Evolutionary conservation across 2,329 filamentous ascomycete genomes (phyloP).

Genomic region (Exophiala oligosperma): DNA sequence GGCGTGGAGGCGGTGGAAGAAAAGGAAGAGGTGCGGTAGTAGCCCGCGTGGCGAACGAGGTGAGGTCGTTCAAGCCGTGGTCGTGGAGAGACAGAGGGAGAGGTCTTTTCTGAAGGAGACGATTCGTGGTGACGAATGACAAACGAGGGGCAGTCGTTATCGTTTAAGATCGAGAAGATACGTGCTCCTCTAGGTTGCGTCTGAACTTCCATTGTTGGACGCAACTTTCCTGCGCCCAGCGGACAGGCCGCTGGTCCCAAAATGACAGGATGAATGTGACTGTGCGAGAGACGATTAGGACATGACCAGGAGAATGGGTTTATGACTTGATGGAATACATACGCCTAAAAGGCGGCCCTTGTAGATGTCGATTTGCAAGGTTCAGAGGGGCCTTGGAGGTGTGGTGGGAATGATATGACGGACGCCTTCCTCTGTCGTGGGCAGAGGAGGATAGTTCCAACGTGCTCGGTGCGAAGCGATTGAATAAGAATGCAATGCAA

Average conservation of each 20-base stretch:
- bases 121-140: conserved; percentile 38
- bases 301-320: not conserved
- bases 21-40: conserved; percentile 25
- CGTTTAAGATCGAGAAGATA: conserved; percentile 46
- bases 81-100: conserved; percentile 17
- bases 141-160: conserved; percentile 49
- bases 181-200: conserved; percentile 29
- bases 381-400: not conserved
- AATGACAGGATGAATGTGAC: conserved; percentile 16
- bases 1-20: conserved; percentile 28
- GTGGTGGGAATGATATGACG: not conserved
- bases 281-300: conserved; percentile 7
- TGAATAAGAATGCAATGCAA: no score
- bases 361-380: not conserved
- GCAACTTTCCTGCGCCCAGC: conserved; percentile 25
- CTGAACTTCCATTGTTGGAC: conserved; percentile 32
- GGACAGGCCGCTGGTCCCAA: conserved; percentile 25
- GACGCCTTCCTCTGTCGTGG: no score
- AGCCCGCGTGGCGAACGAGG: conserved; percentile 24
- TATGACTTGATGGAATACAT: conserved; percentile 4
- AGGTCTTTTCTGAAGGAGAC: conserved; percentile 17
- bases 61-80: conserved; percentile 22
- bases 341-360: conserved; percentile 10
- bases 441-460: no score
- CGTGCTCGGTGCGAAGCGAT: no score